These are phyloP conservation scores for Pouteria campechiana DNA, from an alignment of 179 eudicot genomes.

Conservation along the genomic window DNA sequence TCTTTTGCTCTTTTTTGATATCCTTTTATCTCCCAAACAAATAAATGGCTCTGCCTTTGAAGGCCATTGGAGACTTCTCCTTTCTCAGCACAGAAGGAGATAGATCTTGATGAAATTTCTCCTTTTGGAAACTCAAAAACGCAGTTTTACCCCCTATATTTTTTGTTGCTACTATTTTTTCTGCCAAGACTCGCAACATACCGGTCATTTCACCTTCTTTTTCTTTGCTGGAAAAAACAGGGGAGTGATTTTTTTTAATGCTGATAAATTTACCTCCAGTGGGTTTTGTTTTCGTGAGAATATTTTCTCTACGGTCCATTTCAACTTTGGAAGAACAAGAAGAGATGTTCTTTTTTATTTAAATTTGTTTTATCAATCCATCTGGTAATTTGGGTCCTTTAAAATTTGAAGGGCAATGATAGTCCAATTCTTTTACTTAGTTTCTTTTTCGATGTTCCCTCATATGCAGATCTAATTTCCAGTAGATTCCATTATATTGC, in stretches of 20 bases:
- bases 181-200: too few species aligned
- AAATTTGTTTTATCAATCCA: background rate
- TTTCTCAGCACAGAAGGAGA: background rate
- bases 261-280: too few species aligned
- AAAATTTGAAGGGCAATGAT: background rate
- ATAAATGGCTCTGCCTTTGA: background rate
- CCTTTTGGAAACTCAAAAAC: background rate
- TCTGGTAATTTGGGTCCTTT: background rate
- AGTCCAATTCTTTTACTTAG: background rate
- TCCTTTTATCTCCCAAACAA: background rate
- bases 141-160: too few species aligned
- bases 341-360: too few species aligned
- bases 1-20: too few species aligned
- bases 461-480: too few species aligned
- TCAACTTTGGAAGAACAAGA: background rate
- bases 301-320: background rate
- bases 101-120: constrained; percentile 1
- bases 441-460: too few species aligned
- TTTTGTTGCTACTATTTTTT: too few species aligned
- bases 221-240: too few species aligned
- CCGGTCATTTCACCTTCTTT: too few species aligned
- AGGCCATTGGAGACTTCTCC: background rate
- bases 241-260: too few species aligned
- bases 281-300: constrained; percentile 1
- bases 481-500: too few species aligned